These are phyloP conservation scores for Aphanomyces euteiches DNA, from an alignment of 352 stramenopile species.

Conservation along the genomic window DNA sequence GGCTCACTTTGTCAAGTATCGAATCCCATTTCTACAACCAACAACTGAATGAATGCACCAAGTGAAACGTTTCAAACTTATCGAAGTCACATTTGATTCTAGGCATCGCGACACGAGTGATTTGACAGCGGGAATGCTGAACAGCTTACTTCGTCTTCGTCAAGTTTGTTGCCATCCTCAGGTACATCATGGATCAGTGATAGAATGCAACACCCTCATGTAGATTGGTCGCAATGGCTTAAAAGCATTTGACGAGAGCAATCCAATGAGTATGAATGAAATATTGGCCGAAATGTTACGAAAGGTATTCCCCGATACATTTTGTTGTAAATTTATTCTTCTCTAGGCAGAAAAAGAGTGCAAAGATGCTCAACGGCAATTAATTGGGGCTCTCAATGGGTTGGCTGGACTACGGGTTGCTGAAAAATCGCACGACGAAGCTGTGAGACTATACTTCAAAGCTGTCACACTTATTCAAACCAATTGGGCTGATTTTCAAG, in stretches of 20 bases:
- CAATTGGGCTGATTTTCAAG: conserved; percentile 61
- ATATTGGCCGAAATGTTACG: conserved; percentile 67
- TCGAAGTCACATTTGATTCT: conserved; percentile 33
- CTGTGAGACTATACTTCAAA: conserved; percentile 55
- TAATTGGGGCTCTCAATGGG: conserved; percentile 73
- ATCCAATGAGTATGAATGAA: conserved; percentile 67
- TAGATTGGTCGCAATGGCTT: conserved; percentile 15
- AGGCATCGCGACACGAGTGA: conserved; percentile 31
- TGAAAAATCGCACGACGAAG: conserved; percentile 33
- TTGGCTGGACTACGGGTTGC: conserved; percentile 51
- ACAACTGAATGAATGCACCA: conserved; percentile 52
- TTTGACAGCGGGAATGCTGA: conserved; percentile 44
- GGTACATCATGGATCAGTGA: conserved; percentile 29
- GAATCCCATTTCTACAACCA: conserved; percentile 78
- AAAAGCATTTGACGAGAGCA: conserved; percentile 34
- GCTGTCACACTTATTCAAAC: conserved; percentile 42
- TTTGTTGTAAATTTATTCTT: neutral
- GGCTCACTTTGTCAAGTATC: conserved; percentile 69
- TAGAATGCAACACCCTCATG: too few species aligned
- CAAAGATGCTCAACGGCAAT: conserved; percentile 75
- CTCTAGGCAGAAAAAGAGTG: conserved; percentile 57
- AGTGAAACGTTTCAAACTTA: conserved; percentile 11
- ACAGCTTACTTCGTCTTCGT: conserved; percentile 73
- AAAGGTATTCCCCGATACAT: conserved; percentile 29
- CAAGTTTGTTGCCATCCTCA: conserved; percentile 92